Evolutionary conservation across 345 rosid genomes (phyloP).

Genomic region (Geranium rotundifolium): DNA sequence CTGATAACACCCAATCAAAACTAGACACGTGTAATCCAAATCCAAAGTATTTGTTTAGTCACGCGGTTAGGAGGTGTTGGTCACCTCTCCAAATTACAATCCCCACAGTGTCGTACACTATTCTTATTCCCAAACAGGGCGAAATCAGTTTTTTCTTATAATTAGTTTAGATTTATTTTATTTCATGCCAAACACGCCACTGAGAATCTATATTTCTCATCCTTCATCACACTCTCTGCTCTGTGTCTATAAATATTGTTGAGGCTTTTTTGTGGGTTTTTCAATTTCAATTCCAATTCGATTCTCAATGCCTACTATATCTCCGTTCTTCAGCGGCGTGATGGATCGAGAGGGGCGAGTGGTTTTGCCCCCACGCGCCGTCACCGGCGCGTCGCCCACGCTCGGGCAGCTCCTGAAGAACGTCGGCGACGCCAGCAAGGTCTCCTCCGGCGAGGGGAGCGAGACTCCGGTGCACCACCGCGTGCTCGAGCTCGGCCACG

Average conservation of each 20-base stretch:
- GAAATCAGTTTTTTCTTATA: too few relatives aligned
- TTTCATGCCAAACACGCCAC: too few relatives aligned
- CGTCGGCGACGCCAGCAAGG: constrained; percentile 55
- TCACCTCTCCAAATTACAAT: constrained; percentile 23
- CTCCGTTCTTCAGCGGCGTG: constrained; percentile 22
- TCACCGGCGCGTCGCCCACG: constrained; percentile 25
- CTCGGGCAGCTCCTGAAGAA: constrained; percentile 68
- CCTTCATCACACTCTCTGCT: not conserved
- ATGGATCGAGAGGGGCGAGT: constrained; percentile 21
- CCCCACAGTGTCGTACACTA: constrained; percentile 1
- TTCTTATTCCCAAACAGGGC: not conserved
- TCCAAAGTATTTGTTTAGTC: constrained; percentile 1
- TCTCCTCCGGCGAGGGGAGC: constrained; percentile 42
- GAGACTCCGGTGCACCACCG: constrained; percentile 81
- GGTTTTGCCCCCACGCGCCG: not conserved
- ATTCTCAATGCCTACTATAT: constrained; percentile 5
- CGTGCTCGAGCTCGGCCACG: constrained; percentile 30
- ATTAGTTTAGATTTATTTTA: too few relatives aligned
- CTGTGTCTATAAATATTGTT: too few relatives aligned
- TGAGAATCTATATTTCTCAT: too few relatives aligned
- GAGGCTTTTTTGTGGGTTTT: too few relatives aligned
- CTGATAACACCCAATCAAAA: not conserved
- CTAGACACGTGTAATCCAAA: constrained; percentile 1
- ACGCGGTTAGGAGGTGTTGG: constrained; percentile 40
- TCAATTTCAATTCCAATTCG: constrained; percentile 6